phyloP scores from a whole-genome alignment of 225 moss, liverwort and hornwort genomes.

The Climacium dendroides region DNA sequence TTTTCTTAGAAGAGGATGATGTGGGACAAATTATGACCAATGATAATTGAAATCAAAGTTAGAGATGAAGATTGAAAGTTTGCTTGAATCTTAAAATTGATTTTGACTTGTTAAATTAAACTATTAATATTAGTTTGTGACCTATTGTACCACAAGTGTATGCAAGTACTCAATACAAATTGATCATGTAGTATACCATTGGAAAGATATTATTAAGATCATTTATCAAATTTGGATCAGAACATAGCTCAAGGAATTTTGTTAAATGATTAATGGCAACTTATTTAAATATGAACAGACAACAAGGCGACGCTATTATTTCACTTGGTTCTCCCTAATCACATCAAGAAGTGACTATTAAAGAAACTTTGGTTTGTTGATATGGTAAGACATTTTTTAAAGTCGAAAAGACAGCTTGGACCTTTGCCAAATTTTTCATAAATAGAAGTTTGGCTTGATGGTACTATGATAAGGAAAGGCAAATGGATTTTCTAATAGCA shows the following conservation, averaged over 20 bases:
- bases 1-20: background rate
- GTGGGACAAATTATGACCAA: background rate
- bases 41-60: background rate
- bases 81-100: background rate
- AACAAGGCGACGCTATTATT: fast-evolving
- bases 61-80: background rate
- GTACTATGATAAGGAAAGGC: background rate
- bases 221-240: no score
- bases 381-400: background rate
- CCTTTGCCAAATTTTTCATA: background rate
- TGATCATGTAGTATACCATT: background rate
- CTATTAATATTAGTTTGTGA: background rate
- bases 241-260: fast-evolving
- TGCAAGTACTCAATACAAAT: background rate
- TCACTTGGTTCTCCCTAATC: background rate
- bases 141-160: background rate
- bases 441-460: background rate
- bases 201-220: background rate
- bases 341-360: background rate
- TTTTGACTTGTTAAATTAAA: background rate
- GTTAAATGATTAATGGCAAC: no score
- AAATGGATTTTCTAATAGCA: background rate
- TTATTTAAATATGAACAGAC: background rate
- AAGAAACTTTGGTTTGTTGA: background rate
- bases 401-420: background rate